Conservation (phyloP, 202 grass and related monocot genomes). For the Digitaria exilis region DNA sequence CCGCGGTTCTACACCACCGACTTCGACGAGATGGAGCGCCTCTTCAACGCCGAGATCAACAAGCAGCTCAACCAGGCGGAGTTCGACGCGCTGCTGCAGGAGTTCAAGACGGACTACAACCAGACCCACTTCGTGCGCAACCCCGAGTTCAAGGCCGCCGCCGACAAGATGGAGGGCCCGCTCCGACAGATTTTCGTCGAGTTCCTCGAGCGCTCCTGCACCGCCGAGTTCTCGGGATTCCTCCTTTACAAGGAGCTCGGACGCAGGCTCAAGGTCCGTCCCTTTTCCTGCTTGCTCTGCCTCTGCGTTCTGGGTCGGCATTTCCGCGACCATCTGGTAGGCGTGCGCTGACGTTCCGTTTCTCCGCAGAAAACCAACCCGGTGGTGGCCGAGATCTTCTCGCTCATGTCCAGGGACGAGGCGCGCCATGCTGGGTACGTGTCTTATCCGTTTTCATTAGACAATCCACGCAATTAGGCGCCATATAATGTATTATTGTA, state of each 20-base stretch:
- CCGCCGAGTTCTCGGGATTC: constrained; percentile 90
- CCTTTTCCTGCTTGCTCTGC: neutral
- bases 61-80: constrained; percentile 89
- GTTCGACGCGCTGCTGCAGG: constrained; percentile 89
- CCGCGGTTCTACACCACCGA: constrained; percentile 94
- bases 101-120: constrained; percentile 99
- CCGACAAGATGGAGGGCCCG: constrained; percentile 86
- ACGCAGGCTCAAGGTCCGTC: constrained; percentile 78
- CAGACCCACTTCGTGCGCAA: constrained; percentile 98
- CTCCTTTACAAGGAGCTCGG: constrained; percentile 99
- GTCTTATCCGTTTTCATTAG: neutral
- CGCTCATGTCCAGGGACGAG: constrained; percentile 98
- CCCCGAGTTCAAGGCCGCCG: constrained; percentile 87
- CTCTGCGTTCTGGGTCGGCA: neutral
- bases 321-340: constrained; percentile 31
- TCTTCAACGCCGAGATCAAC: constrained; percentile 96
- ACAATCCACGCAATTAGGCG: neutral
- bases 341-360: constrained; percentile 10
- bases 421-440: constrained; percentile 92
- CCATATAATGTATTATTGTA: no score
- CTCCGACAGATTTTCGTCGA: constrained; percentile 91
- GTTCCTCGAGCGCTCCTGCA: constrained; percentile 97
- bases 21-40: constrained; percentile 95
- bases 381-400: constrained; percentile 95
- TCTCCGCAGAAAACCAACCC: constrained; percentile 90